Evolutionary conservation across 108 stramenopile species (phyloP).

Genomic region (Fragilaria crotonensis): DNA sequence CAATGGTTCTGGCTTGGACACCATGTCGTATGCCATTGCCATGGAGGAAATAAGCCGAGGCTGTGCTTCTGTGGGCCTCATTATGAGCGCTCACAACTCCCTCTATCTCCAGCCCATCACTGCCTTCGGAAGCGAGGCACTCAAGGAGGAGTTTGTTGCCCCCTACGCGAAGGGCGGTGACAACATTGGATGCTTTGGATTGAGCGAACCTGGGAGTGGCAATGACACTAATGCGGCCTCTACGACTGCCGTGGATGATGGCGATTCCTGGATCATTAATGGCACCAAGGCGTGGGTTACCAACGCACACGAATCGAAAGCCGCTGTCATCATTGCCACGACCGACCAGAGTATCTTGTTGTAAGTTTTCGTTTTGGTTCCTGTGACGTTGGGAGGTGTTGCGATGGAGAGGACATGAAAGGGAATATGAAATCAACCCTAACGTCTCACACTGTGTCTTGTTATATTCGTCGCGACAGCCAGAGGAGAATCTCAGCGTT

Average conservation of each 20-base stretch:
- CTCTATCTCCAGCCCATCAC: slow-evolving; percentile 92
- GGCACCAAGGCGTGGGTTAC: slow-evolving; percentile 99
- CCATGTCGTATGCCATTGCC: slow-evolving; percentile 94
- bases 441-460: too few relatives aligned
- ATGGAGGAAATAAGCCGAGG: slow-evolving; percentile 98
- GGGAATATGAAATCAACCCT: too few relatives aligned
- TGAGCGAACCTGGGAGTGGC: slow-evolving; percentile 88
- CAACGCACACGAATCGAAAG: slow-evolving; percentile 89
- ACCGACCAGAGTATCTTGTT: slow-evolving; percentile 93
- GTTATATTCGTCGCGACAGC: slow-evolving; percentile 16
- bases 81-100: slow-evolving; percentile 95
- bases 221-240: slow-evolving; percentile 91
- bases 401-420: too few relatives aligned
- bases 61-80: slow-evolving; percentile 93
- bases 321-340: slow-evolving; percentile 94
- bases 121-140: slow-evolving; percentile 81
- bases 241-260: slow-evolving; percentile 85
- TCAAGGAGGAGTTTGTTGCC: slow-evolving; percentile 70
- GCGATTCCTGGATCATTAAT: slow-evolving; percentile 88
- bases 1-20: slow-evolving; percentile 89
- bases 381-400: too few relatives aligned
- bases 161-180: slow-evolving; percentile 50
- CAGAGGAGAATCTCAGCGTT: slow-evolving; percentile 95
- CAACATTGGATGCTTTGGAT: slow-evolving; percentile 86
- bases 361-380: too few relatives aligned